Percentiles rank a stretch among this genome's conserved stretches.
These are phyloP conservation scores for Trametes punicea DNA, from an alignment of 768 basidiomycete species.

Conservation along the genomic window DNA sequence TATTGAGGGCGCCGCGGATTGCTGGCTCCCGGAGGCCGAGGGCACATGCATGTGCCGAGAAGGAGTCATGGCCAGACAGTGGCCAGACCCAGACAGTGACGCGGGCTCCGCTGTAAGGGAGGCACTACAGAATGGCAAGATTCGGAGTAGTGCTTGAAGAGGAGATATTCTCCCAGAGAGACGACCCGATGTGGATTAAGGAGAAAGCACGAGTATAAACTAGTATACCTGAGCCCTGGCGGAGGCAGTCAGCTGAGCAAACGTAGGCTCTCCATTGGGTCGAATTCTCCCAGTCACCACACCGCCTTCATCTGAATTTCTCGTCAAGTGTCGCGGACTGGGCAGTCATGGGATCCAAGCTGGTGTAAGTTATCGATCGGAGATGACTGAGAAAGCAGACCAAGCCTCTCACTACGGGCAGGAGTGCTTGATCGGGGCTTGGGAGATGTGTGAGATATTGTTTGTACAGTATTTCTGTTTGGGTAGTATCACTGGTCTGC, in stretches of 20 bases:
- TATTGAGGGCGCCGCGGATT: not conserved
- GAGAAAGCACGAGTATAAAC: not conserved
- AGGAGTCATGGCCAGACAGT: not conserved
- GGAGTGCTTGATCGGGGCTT: no score
- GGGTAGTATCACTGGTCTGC: no score
- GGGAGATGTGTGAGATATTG: no score
- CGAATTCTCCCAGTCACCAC: slow-evolving; percentile 7
- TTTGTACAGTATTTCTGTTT: no score
- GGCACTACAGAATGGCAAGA: no score
- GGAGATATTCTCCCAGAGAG: slow-evolving; percentile 4
- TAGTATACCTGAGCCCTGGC: not conserved
- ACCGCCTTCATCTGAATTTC: not conserved
- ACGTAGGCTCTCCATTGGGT: not conserved
- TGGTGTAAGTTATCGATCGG: not conserved
- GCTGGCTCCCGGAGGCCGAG: not conserved
- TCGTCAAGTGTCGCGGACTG: not conserved
- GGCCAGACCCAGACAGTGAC: no score
- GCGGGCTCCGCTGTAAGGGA: no score
- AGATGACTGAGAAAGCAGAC: not conserved
- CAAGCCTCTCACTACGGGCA: no score
- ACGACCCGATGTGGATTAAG: not conserved
- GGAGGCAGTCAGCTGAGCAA: slow-evolving; percentile 10
- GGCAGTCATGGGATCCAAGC: not conserved
- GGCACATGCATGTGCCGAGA: not conserved
- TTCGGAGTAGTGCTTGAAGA: not conserved